A percentile compares a stretch with the other conserved stretches of the same genome.
Evolutionary conservation across 768 basidiomycete species (phyloP).

Genomic region (Rhodocollybia butyracea): DNA sequence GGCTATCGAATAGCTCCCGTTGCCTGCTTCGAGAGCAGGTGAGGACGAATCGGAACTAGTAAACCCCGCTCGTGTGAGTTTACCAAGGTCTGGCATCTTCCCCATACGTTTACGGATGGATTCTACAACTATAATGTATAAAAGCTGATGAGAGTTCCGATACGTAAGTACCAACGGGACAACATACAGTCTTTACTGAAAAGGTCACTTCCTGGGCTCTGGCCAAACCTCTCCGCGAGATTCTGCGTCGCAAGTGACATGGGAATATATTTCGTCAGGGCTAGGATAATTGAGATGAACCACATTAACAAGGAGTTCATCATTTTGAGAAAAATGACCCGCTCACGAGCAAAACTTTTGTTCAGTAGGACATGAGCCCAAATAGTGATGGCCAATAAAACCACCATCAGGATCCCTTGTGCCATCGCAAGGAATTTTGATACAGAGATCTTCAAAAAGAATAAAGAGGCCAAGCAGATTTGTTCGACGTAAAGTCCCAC

Average conservation of each 20-base stretch:
- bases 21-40: too few relatives aligned
- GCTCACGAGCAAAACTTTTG: conserved; percentile 38
- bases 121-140: conserved; percentile 24
- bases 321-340: neutral
- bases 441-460: conserved; percentile 54
- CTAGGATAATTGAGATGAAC: conserved; percentile 22
- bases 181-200: conserved; percentile 11
- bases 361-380: conserved; percentile 35
- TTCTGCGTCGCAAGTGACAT: conserved; percentile 63
- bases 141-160: neutral
- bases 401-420: conserved; percentile 54
- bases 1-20: too few relatives aligned
- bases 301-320: neutral
- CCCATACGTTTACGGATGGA: conserved; percentile 27
- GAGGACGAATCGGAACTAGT: too few relatives aligned
- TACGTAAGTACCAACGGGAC: too few relatives aligned
- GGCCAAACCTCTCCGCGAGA: conserved; percentile 39
- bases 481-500: conserved; percentile 74
- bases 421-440: conserved; percentile 33
- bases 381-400: conserved; percentile 53
- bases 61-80: too few relatives aligned
- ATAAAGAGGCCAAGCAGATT: conserved; percentile 59
- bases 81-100: too few relatives aligned
- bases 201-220: conserved; percentile 29
- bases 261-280: conserved; percentile 52